Evolutionary conservation across 2,329 filamentous ascomycete genomes (phyloP).

Genomic region (Chalaropsis ovoidea): DNA sequence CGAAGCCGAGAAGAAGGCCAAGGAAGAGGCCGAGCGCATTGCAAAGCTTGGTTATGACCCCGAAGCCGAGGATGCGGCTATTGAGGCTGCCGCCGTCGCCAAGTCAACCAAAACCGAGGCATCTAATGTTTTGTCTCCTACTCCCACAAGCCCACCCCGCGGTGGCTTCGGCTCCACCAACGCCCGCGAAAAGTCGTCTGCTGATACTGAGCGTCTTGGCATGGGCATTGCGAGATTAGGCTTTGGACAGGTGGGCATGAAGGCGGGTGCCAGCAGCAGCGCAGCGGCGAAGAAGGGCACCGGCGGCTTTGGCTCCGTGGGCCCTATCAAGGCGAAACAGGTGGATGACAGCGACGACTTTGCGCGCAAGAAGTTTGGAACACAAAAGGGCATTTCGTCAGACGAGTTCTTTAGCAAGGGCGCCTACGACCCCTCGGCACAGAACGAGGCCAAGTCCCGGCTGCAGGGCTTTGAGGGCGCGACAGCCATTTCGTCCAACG

Average conservation of each 20-base stretch:
- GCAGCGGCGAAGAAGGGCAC: slow-evolving; percentile 60
- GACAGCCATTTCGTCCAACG: slow-evolving; percentile 84
- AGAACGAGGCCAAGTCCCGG: slow-evolving; percentile 75
- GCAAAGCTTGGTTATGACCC: slow-evolving; percentile 93
- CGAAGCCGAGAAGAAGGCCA: slow-evolving; percentile 91
- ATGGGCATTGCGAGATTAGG: slow-evolving; percentile 80
- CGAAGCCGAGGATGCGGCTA: slow-evolving; percentile 59
- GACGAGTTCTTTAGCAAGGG: slow-evolving; percentile 98
- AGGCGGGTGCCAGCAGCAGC: slow-evolving; percentile 46
- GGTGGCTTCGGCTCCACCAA: slow-evolving; percentile 53
- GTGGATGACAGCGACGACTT: slow-evolving; percentile 68
- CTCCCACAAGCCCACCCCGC: slow-evolving; percentile 58
- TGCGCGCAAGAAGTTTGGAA: slow-evolving; percentile 78
- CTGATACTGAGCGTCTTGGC: slow-evolving; percentile 78
- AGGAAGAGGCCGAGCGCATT: slow-evolving; percentile 92
- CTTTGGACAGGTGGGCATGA: slow-evolving; percentile 68
- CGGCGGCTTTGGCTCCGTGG: slow-evolving; percentile 78
- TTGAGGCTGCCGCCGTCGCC: slow-evolving; percentile 53
- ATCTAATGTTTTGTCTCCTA: slow-evolving; percentile 58
- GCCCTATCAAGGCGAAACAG: slow-evolving; percentile 55
- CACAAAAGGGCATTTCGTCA: slow-evolving; percentile 90
- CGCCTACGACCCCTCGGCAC: slow-evolving; percentile 65
- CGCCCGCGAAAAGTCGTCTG: slow-evolving; percentile 52
- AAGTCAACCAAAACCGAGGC: slow-evolving; percentile 42
- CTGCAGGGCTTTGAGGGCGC: slow-evolving; percentile 91